These are phyloP conservation scores for Calonectria pauciramosa DNA, from an alignment of 2,329 filamentous ascomycete species.

Conservation along the genomic window DNA sequence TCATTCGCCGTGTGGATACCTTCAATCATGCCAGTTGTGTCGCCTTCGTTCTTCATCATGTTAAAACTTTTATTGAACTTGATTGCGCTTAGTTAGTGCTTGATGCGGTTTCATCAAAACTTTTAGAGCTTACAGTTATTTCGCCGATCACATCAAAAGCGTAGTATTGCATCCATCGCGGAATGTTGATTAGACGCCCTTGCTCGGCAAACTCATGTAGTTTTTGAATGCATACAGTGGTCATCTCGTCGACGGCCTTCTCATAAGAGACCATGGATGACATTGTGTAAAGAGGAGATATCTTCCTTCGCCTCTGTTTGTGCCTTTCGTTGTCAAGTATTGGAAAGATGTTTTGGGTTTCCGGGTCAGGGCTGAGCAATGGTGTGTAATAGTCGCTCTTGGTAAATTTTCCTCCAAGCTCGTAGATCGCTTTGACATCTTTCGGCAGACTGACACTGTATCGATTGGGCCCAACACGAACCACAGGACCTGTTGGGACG, in stretches of 20 bases:
- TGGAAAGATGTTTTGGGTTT: background rate
- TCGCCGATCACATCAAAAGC: background rate
- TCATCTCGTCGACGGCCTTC: background rate
- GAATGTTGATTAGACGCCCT: background rate
- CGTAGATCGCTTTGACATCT: background rate
- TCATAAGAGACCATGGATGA: background rate
- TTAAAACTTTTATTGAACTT: background rate
- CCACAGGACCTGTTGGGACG: background rate
- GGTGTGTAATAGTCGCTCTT: background rate
- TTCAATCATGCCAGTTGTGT: background rate
- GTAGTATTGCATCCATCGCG: background rate
- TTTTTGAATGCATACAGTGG: background rate
- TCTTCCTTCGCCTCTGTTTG: background rate
- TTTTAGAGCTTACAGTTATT: background rate
- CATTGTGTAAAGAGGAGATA: background rate
- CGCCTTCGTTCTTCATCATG: background rate
- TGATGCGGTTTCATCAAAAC: background rate
- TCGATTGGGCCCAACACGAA: background rate
- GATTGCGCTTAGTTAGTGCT: background rate
- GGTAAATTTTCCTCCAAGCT: background rate
- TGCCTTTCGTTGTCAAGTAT: background rate
- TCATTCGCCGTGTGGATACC: background rate
- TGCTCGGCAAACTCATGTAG: background rate
- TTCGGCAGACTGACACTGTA: background rate
- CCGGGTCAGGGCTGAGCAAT: background rate